Conservation (phyloP, 1,139 yeast species). For the Blastobotrys malaysiensis region DNA sequence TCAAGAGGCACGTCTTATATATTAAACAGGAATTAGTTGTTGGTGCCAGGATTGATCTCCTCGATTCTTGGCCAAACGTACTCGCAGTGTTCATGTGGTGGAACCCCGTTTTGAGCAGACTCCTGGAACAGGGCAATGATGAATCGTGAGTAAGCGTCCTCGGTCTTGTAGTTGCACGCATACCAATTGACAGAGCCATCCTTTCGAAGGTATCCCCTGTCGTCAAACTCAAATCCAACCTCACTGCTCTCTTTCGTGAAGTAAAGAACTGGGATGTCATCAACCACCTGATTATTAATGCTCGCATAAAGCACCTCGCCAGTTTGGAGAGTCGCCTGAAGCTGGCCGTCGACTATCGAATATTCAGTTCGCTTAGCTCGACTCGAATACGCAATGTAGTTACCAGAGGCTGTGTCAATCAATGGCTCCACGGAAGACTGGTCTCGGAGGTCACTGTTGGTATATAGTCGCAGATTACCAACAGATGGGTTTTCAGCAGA, state of each 20-base stretch:
- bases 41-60: not conserved
- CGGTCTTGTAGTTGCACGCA: slow-evolving; percentile 1
- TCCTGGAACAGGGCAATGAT: slow-evolving; percentile 2
- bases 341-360: slow-evolving; percentile 2
- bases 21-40: not conserved
- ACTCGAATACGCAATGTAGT: slow-evolving; percentile 1
- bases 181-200: slow-evolving; percentile 5
- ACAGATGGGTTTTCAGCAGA: slow-evolving; percentile 2
- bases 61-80: not conserved
- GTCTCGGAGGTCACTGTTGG: slow-evolving; percentile 1
- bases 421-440: slow-evolving; percentile 3
- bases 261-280: slow-evolving; percentile 4
- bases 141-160: not conserved
- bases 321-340: not conserved
- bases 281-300: not conserved
- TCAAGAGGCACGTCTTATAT: no score
- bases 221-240: slow-evolving; percentile 3
- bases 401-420: not conserved
- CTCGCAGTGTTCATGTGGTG: slow-evolving; percentile 5
- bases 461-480: not conserved
- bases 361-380: not conserved
- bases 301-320: slow-evolving; percentile 2
- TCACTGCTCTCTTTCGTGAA: slow-evolving; percentile 1
- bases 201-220: slow-evolving; percentile 2
- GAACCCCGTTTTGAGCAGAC: not conserved